phyloP scores from a whole-genome alignment of 202 grass and related monocot genomes.

The Panicum virgatum region DNA sequence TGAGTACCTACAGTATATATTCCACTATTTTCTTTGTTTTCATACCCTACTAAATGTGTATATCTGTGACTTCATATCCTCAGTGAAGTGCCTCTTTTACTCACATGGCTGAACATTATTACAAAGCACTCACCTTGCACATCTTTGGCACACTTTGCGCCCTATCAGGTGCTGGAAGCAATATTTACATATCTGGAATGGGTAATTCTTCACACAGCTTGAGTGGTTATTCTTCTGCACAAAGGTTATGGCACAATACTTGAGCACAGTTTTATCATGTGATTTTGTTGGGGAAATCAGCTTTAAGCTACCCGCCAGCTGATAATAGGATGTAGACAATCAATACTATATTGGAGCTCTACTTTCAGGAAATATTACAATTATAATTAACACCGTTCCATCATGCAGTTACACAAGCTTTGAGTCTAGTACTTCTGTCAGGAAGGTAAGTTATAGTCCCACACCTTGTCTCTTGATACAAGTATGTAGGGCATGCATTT shows the following conservation, averaged over 20 bases:
- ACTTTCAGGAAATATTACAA: constrained; percentile 19
- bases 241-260: constrained; percentile 97
- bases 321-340: constrained; percentile 32
- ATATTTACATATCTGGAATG: constrained; percentile 92
- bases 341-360: background rate
- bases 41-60: constrained; percentile 5
- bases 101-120: constrained; percentile 64
- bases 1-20: background rate
- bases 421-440: constrained; percentile 37
- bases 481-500: background rate
- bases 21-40: constrained; percentile 23
- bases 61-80: constrained; percentile 32
- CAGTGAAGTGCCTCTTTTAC: constrained; percentile 36
- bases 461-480: background rate
- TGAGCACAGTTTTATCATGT: constrained; percentile 62
- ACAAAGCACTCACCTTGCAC: constrained; percentile 81
- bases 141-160: constrained; percentile 86
- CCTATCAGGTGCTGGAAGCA: constrained; percentile 98
- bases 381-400: constrained; percentile 36
- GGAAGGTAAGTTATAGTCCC: constrained; percentile 46
- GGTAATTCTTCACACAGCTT: constrained; percentile 95
- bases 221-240: constrained; percentile 96
- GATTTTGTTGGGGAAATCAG: constrained; percentile 35
- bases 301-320: constrained; percentile 22
- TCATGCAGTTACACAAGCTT: constrained; percentile 46